Conservation (phyloP, 352 stramenopile species). For the Heterotrichella gracilis region DNA sequence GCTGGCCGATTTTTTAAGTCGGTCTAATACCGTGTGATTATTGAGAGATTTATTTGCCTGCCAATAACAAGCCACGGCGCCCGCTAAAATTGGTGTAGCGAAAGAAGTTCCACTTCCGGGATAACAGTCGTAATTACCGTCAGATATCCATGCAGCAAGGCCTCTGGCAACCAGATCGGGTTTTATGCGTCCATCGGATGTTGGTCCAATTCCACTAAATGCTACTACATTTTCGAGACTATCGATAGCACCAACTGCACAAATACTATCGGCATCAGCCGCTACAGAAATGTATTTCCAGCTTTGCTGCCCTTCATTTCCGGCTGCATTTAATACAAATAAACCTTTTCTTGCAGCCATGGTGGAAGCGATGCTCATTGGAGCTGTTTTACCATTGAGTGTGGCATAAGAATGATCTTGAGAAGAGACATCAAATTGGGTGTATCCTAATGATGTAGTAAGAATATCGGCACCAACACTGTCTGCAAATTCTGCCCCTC, state of each 20-base stretch:
- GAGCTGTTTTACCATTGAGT: background rate
- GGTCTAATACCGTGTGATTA: background rate
- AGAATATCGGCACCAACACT: slow-evolving; percentile 3
- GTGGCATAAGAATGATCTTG: background rate
- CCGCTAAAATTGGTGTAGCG: background rate
- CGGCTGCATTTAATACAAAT: background rate
- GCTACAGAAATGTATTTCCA: background rate
- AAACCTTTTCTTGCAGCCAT: background rate
- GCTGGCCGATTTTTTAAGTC: background rate
- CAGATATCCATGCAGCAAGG: background rate
- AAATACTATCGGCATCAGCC: background rate
- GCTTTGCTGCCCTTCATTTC: background rate
- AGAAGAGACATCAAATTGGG: background rate
- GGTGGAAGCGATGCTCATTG: background rate
- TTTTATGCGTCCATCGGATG: background rate
- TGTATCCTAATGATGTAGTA: background rate
- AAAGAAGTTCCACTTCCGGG: background rate
- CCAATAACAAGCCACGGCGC: background rate
- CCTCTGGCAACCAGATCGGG: background rate
- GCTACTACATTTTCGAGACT: background rate
- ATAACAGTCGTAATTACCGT: background rate
- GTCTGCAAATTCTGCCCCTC: background rate
- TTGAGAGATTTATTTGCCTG: background rate
- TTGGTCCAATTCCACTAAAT: background rate
- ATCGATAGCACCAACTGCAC: background rate